Percentiles rank a stretch among this genome's conserved stretches.
Evolutionary conservation across 805 yeast genomes (phyloP).

Genomic region (Metahyphopichia silvanorum): DNA sequence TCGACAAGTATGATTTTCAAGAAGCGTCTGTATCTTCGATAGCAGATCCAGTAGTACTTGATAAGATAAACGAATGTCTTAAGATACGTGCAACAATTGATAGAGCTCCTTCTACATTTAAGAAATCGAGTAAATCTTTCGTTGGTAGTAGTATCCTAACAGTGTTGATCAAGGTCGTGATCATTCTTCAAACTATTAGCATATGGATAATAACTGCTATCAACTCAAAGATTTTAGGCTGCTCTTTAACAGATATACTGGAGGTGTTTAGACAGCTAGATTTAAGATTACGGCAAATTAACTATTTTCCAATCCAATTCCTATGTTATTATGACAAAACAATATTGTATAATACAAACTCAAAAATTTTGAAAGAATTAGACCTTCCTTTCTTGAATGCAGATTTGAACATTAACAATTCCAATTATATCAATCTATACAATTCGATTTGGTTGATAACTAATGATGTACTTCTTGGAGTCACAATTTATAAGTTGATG

Average conservation of each 20-base stretch:
- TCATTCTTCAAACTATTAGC: constrained; percentile 13
- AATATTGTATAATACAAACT: constrained; percentile 31
- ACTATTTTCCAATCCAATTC: constrained; percentile 79
- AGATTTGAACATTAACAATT: constrained; percentile 37
- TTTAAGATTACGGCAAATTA: constrained; percentile 68
- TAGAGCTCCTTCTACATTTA: too few species aligned
- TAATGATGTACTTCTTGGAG: constrained; percentile 79
- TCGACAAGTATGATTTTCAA: not conserved
- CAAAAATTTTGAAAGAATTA: constrained; percentile 42
- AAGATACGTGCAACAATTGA: constrained; percentile 9
- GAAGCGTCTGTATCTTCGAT: constrained; percentile 11
- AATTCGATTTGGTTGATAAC: constrained; percentile 85
- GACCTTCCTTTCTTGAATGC: constrained; percentile 34
- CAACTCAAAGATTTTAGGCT: constrained; percentile 18
- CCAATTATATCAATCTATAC: constrained; percentile 71
- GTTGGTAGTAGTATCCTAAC: constrained; percentile 3
- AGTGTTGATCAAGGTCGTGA: constrained; percentile 9
- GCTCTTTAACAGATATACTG: constrained; percentile 39
- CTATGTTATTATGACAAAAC: constrained; percentile 48
- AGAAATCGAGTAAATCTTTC: not conserved
- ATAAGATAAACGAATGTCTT: constrained; percentile 29
- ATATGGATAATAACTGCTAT: constrained; percentile 19
- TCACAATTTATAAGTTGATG: constrained; percentile 47
- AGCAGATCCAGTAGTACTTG: constrained; percentile 27
- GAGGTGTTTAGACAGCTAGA: constrained; percentile 78